These are phyloP conservation scores for Wickerhamiella occidentalis DNA, from an alignment of 805 yeast genomes.

Conservation along the genomic window DNA sequence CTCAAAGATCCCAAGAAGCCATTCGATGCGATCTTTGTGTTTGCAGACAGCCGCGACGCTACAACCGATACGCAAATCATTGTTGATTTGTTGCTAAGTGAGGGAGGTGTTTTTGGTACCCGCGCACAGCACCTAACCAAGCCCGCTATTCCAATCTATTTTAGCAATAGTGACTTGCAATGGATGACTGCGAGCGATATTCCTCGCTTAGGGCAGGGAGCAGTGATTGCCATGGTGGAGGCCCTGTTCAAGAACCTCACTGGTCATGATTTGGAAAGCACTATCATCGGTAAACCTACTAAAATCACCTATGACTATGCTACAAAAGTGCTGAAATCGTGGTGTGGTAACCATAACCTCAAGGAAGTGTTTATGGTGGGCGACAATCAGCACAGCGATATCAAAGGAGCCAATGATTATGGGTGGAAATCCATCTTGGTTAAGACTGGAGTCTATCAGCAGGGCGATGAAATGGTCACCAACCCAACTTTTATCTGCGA, in stretches of 20 bases:
- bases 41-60: conserved; percentile 74
- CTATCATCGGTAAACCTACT: conserved; percentile 84
- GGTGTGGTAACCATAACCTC: conserved; percentile 35
- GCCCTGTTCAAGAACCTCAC: conserved; percentile 77
- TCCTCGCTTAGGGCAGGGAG: conserved; percentile 89
- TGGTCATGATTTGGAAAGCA: conserved; percentile 65
- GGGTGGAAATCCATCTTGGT: conserved; percentile 87
- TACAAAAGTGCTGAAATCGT: conserved; percentile 56
- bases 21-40: conserved; percentile 74
- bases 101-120: conserved; percentile 79
- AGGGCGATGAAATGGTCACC: conserved; percentile 32
- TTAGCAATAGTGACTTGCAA: conserved; percentile 84
- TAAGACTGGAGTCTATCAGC: conserved; percentile 75
- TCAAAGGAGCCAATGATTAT: conserved; percentile 70
- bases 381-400: conserved; percentile 90
- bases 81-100: conserved; percentile 62
- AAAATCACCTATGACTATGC: conserved; percentile 77
- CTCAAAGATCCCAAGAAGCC: conserved; percentile 48
- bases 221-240: conserved; percentile 76
- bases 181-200: conserved; percentile 84
- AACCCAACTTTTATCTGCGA: conserved; percentile 41
- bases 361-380: conserved; percentile 85
- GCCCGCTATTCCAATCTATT: conserved; percentile 72
- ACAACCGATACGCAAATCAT: conserved; percentile 88
- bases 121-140: conserved; percentile 37